Conservation (phyloP, 2,329 filamentous ascomycete genomes). For the Mycosphaerelloides madeirae region DNA sequence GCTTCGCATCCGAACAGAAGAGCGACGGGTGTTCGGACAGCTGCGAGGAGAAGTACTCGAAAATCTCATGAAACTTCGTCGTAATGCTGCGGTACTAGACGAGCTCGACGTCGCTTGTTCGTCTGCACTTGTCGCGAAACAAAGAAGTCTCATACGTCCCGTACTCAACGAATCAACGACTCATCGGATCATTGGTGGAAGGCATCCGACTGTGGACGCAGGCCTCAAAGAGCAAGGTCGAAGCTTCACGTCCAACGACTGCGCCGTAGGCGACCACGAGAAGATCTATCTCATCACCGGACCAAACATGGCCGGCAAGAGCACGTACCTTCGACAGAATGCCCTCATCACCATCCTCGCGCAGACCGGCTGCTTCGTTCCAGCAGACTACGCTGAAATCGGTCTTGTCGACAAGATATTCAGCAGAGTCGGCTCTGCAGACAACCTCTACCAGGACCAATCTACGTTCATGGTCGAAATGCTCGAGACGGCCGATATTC, state of each 20-base stretch:
- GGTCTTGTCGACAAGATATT: slow-evolving; percentile 96
- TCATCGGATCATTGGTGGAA: slow-evolving; percentile 76
- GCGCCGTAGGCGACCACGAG: slow-evolving; percentile 72
- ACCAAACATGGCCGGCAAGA: slow-evolving; percentile 99
- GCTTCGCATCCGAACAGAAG: slow-evolving; percentile 74
- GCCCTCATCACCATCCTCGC: slow-evolving; percentile 90
- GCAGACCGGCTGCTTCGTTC: slow-evolving; percentile 88
- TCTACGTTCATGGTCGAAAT: slow-evolving; percentile 99
- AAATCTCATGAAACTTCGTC: slow-evolving; percentile 78
- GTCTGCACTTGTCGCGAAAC: slow-evolving; percentile 72
- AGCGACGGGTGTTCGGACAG: slow-evolving; percentile 70
- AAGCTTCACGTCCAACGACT: slow-evolving; percentile 81
- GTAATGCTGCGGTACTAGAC: slow-evolving; percentile 86
- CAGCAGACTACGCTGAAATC: slow-evolving; percentile 77
- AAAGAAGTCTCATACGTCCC: slow-evolving; percentile 70
- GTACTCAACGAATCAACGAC: slow-evolving; percentile 58
- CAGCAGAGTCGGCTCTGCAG: slow-evolving; percentile 79
- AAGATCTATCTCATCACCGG: slow-evolving; percentile 66
- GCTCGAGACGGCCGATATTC: slow-evolving; percentile 88
- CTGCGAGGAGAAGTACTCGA: slow-evolving; percentile 72
- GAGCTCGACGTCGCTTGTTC: slow-evolving; percentile 87
- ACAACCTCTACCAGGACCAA: slow-evolving; percentile 90
- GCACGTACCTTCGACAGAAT: slow-evolving; percentile 92
- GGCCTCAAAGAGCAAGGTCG: slow-evolving; percentile 75
- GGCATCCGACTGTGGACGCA: slow-evolving; percentile 87